phyloP scores from a whole-genome alignment of 108 stramenopile genomes.

The Seminavis robusta region DNA sequence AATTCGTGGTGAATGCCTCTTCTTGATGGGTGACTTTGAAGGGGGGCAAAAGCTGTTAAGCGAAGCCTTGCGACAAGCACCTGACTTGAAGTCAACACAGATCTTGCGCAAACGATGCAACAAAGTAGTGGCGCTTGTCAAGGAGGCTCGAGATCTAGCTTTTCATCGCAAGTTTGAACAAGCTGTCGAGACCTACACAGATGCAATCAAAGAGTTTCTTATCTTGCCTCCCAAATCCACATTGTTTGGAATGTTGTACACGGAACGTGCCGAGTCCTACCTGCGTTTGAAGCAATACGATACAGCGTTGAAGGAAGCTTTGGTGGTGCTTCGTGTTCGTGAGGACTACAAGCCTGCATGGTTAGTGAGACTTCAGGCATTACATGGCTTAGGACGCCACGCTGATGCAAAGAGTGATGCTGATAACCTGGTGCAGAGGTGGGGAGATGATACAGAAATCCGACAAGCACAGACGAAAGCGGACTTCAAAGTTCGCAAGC shows the following conservation, averaged over 20 bases:
- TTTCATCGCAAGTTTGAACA: constrained; percentile 27
- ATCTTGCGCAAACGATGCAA: constrained; percentile 8
- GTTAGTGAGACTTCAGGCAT: constrained; percentile 34
- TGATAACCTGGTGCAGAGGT: constrained; percentile 24
- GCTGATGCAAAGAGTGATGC: constrained; percentile 30
- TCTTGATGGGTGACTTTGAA: constrained; percentile 36
- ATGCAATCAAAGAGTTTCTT: constrained; percentile 3
- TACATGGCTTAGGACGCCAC: constrained; percentile 32
- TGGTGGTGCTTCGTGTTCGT: constrained; percentile 26
- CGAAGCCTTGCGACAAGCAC: constrained; percentile 42
- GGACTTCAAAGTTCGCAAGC: constrained; percentile 41
- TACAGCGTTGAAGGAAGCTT: constrained; percentile 26
- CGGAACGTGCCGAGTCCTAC: constrained; percentile 32
- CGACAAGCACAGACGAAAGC: constrained; percentile 47
- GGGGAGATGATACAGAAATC: constrained; percentile 29
- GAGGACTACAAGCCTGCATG: constrained; percentile 40
- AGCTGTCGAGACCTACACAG: constrained; percentile 12
- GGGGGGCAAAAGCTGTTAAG: constrained; percentile 18
- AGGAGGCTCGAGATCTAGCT: constrained; percentile 5
- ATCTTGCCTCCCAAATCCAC: constrained; percentile 23
- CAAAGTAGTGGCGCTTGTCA: constrained; percentile 4
- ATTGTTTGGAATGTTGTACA: constrained; percentile 24
- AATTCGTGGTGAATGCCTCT: constrained; percentile 26
- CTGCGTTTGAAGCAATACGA: constrained; percentile 35
- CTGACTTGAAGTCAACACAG: constrained; percentile 18